These are phyloP conservation scores for Globisporangium solare DNA, from an alignment of 352 stramenopile genomes.

Conservation along the genomic window DNA sequence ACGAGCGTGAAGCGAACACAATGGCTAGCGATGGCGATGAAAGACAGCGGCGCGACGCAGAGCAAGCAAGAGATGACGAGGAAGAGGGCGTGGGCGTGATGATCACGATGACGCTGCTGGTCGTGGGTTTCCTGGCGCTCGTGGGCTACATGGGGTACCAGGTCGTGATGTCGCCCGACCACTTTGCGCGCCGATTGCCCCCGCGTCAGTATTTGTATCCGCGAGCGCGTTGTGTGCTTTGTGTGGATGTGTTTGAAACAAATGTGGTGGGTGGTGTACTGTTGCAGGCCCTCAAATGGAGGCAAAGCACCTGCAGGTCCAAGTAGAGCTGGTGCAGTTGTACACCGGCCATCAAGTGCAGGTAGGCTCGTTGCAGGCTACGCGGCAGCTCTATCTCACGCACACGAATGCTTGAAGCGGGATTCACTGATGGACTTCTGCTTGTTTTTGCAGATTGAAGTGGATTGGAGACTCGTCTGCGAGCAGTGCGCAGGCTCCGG, in stretches of 20 bases:
- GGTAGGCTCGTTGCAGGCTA: neutral
- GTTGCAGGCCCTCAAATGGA: conserved; percentile 25
- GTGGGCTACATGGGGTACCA: conserved; percentile 14
- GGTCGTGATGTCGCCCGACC: conserved; percentile 6
- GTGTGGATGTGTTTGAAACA: too few species aligned
- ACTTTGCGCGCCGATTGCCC: neutral
- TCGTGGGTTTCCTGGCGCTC: conserved; percentile 18
- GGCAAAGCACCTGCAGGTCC: conserved; percentile 24
- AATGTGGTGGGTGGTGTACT: neutral
- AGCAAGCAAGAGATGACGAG: neutral
- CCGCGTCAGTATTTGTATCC: neutral
- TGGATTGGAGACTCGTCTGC: conserved; percentile 32
- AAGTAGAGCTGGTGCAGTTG: conserved; percentile 32
- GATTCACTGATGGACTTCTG: neutral
- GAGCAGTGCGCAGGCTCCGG: conserved; percentile 34
- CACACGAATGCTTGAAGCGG: neutral
- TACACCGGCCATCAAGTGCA: conserved; percentile 28
- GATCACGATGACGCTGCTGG: conserved; percentile 8
- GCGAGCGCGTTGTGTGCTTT: neutral
- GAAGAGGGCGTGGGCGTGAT: conserved; percentile 16
- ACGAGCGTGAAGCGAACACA: neutral
- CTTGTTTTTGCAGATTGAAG: conserved; percentile 11
- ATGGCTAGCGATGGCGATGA: neutral
- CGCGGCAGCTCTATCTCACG: neutral
- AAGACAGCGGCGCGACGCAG: neutral